These are phyloP conservation scores for Lathyrus aphaca DNA, from an alignment of 306 rosid species.

Conservation along the genomic window DNA sequence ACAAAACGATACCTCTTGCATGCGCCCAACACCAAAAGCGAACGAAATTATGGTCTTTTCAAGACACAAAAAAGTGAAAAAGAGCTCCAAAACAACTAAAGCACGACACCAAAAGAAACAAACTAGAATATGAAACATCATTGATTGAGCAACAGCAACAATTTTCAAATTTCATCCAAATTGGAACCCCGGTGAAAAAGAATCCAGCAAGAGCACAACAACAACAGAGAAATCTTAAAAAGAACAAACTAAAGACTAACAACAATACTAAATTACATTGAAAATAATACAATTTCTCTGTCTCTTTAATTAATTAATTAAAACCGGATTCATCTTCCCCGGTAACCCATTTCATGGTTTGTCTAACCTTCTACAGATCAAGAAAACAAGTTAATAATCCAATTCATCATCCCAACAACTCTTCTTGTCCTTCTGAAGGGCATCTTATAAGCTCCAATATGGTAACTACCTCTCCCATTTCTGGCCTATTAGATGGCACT, in stretches of 20 bases:
- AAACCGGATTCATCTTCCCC: conserved; percentile 99
- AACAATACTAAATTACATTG: conserved; percentile 24
- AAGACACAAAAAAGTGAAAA: conserved; percentile 25
- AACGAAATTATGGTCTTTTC: conserved; percentile 14
- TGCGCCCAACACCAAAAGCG: conserved; percentile 28
- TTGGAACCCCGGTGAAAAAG: conserved; percentile 91
- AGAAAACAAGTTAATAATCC: conserved; percentile 45
- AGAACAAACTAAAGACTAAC: conserved; percentile 50
- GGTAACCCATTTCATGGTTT: conserved; percentile 47
- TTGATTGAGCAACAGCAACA: conserved; percentile 40
- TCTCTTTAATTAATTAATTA: conserved; percentile 29
- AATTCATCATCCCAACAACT: conserved; percentile 58
- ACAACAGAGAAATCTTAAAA: conserved; percentile 56
- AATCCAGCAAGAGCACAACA: conserved; percentile 71
- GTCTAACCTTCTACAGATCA: conserved; percentile 48
- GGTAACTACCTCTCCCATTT: conserved; percentile 97
- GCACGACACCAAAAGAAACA: conserved; percentile 37
- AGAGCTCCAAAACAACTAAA: conserved; percentile 34
- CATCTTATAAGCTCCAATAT: conserved; percentile 94
- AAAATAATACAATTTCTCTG: conserved; percentile 26
- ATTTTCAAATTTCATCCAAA: conserved; percentile 49
- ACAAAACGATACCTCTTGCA: background rate
- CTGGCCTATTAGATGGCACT: conserved; percentile 97
- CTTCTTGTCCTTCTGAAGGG: conserved; percentile 96
- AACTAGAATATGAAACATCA: conserved; percentile 42